Conservation (phyloP, 1,284 basidiomycete species). For the Ustilago nuda region DNA sequence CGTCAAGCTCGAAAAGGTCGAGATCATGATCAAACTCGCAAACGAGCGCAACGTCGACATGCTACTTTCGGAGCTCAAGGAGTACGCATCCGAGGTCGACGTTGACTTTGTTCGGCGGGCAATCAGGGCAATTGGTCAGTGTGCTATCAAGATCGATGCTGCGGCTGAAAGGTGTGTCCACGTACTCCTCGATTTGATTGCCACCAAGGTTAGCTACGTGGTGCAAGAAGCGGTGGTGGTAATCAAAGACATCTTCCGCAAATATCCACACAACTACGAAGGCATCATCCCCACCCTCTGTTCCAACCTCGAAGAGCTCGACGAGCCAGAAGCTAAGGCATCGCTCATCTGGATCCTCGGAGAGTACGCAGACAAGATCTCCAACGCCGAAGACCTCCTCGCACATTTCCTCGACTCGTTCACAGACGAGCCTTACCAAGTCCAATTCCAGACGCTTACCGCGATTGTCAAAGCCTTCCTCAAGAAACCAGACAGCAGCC, state of each 20-base stretch:
- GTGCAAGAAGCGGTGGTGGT: constrained; percentile 98
- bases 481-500: constrained; percentile 87
- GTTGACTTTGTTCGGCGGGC: constrained; percentile 96
- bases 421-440: constrained; percentile 91
- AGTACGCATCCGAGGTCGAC: constrained; percentile 98
- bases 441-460: constrained; percentile 93
- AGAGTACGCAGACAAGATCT: constrained; percentile 95
- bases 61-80: constrained; percentile 92
- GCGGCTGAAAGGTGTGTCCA: constrained; percentile 95
- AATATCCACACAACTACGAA: constrained; percentile 97
- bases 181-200: constrained; percentile 89
- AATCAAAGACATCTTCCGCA: constrained; percentile 99
- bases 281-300: constrained; percentile 95
- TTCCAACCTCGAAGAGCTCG: constrained; percentile 92
- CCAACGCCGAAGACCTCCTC: constrained; percentile 92
- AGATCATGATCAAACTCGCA: constrained; percentile 96
- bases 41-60: constrained; percentile 92
- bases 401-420: constrained; percentile 91
- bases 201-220: constrained; percentile 92
- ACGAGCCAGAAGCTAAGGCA: constrained; percentile 97
- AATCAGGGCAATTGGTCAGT: constrained; percentile 93
- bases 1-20: constrained; percentile 97
- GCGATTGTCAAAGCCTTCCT: constrained; percentile 97
- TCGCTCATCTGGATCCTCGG: constrained; percentile 99
- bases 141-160: constrained; percentile 92